Evolutionary conservation across 1,284 basidiomycete genomes (phyloP).

Genomic region (Trichosporon asahii): DNA sequence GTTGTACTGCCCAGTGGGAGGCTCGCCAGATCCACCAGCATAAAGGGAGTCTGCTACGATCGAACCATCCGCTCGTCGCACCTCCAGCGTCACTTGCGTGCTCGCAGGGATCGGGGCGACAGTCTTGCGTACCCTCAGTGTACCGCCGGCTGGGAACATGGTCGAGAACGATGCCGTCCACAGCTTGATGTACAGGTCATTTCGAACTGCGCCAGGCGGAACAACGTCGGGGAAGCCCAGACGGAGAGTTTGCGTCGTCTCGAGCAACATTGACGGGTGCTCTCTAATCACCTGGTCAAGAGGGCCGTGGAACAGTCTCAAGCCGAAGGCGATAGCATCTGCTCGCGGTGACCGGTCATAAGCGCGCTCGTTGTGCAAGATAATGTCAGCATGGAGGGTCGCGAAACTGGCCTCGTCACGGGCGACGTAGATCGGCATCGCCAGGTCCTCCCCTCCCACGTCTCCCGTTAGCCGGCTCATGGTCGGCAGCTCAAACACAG

Average conservation of each 20-base stretch:
- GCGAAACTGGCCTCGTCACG: constrained; percentile 81
- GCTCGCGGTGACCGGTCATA: constrained; percentile 81
- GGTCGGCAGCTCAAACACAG: constrained; percentile 79
- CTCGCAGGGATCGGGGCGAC: constrained; percentile 54
- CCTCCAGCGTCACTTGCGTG: constrained; percentile 85
- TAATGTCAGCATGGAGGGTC: constrained; percentile 92
- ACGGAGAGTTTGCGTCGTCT: constrained; percentile 74
- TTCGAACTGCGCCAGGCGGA: constrained; percentile 85
- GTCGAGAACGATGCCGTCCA: constrained; percentile 79
- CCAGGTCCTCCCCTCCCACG: constrained; percentile 62
- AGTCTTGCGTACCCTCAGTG: constrained; percentile 44
- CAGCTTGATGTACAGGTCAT: constrained; percentile 91
- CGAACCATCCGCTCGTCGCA: constrained; percentile 71
- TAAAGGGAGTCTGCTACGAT: constrained; percentile 68
- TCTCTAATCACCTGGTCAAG: constrained; percentile 70
- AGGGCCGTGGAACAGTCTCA: constrained; percentile 84
- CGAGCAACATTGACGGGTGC: constrained; percentile 80
- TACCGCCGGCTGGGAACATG: constrained; percentile 50
- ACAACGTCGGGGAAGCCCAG: constrained; percentile 98
- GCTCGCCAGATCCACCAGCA: constrained; percentile 80
- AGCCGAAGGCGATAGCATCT: constrained; percentile 79
- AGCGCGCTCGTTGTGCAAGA: constrained; percentile 71
- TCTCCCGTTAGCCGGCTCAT: constrained; percentile 57
- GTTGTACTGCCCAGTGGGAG: constrained; percentile 72
- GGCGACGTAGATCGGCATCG: constrained; percentile 85